Evolutionary conservation across 768 basidiomycete species (phyloP).

Genomic region (Melanogaster broomeanus): DNA sequence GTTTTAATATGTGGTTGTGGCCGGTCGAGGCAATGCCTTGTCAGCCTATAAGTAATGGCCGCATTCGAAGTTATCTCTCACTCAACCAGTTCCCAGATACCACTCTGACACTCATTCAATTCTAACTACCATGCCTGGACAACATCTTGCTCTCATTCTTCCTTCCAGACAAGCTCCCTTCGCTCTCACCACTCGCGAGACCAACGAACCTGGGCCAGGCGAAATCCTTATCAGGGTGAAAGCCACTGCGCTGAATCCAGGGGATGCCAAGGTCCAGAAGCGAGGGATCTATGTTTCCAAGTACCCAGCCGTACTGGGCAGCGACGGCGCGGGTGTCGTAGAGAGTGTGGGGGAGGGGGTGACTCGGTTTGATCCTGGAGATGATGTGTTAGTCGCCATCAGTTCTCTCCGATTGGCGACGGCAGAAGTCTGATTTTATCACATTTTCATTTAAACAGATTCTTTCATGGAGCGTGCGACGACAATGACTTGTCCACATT

Average conservation of each 20-base stretch:
- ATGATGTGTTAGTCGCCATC: conserved; percentile 47
- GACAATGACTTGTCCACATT: conserved; percentile 40
- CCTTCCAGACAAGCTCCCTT: conserved; percentile 38
- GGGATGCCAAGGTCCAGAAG: conserved; percentile 53
- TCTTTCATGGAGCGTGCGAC: conserved; percentile 41
- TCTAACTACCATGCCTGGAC: conserved; percentile 23
- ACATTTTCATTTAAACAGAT: conserved; percentile 28
- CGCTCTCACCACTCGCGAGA: conserved; percentile 30
- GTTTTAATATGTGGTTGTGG: conserved; percentile 32
- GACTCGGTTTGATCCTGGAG: conserved; percentile 47
- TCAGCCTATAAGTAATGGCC: conserved; percentile 31
- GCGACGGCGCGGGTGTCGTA: conserved; percentile 53
- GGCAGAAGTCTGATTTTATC: conserved; percentile 26
- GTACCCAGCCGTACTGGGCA: conserved; percentile 49
- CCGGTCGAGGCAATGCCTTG: conserved; percentile 30
- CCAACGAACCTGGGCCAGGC: conserved; percentile 45
- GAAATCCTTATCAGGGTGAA: conserved; percentile 50
- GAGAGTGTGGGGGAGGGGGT: conserved; percentile 54
- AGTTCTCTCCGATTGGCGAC: conserved; percentile 1
- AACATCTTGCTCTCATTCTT: conserved; percentile 32
- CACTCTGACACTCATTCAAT: conserved; percentile 6
- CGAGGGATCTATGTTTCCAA: conserved; percentile 38
- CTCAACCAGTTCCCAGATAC: conserved; percentile 14
- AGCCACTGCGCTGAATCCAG: conserved; percentile 52
- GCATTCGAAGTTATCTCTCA: conserved; percentile 19